These are phyloP conservation scores for Peterozyma xylosa DNA, from an alignment of 805 yeast species.

Conservation along the genomic window DNA sequence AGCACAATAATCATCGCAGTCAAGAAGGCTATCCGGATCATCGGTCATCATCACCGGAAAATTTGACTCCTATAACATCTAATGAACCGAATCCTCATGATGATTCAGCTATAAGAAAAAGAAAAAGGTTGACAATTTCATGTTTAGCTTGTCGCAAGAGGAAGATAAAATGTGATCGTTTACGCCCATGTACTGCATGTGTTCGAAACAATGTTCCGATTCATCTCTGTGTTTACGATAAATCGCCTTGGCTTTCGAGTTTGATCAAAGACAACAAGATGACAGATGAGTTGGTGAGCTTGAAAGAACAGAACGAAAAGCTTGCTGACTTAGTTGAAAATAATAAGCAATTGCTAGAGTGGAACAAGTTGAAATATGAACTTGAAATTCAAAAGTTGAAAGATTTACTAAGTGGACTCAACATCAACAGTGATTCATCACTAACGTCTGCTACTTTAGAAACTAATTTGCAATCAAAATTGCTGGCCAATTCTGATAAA, in stretches of 20 bases:
- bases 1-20: too few species aligned
- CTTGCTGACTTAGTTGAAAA: constrained; percentile 6
- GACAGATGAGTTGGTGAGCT: constrained; percentile 5
- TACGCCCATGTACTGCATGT: constrained; percentile 23
- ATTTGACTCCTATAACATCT: too few species aligned
- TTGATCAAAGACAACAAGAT: constrained; percentile 8
- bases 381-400: background rate
- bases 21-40: too few species aligned
- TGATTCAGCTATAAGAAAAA: constrained; percentile 1
- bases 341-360: constrained; percentile 5
- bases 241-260: constrained; percentile 7
- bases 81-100: too few species aligned
- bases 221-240: constrained; percentile 8
- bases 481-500: too few species aligned
- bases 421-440: too few species aligned
- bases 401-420: too few species aligned
- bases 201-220: constrained; percentile 12
- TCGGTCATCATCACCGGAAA: too few species aligned
- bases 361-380: constrained; percentile 2
- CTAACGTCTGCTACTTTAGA: too few species aligned
- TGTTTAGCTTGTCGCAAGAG: constrained; percentile 22
- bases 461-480: too few species aligned
- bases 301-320: constrained; percentile 7
- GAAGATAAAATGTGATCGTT: constrained; percentile 24
- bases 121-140: constrained; percentile 18